Evolutionary conservation across 2,329 filamentous ascomycete species (phyloP).

Genomic region (Apiospora hydei): DNA sequence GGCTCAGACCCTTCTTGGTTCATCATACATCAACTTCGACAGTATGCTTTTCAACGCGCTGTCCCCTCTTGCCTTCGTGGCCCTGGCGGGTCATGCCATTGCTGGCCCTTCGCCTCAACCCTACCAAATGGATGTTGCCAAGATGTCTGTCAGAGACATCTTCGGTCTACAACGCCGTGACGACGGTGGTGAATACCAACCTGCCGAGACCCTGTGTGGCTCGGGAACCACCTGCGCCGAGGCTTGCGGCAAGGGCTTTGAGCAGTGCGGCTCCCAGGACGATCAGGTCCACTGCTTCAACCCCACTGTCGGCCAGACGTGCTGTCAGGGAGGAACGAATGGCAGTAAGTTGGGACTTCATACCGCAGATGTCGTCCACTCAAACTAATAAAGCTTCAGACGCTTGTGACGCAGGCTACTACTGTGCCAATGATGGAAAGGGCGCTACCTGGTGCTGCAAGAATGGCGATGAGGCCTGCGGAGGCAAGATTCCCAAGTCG

Average conservation of each 20-base stretch:
- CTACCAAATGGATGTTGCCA: constrained; percentile 37
- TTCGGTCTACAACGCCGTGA: constrained; percentile 37
- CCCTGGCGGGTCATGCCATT: constrained; percentile 35
- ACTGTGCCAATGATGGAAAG: constrained; percentile 63
- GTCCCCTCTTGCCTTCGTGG: constrained; percentile 35
- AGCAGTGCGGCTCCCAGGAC: constrained; percentile 47
- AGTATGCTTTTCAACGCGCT: constrained; percentile 35
- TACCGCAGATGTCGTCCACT: constrained; percentile 28
- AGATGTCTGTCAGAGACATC: constrained; percentile 38
- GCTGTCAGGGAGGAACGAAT: constrained; percentile 58
- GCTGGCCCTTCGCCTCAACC: constrained; percentile 36
- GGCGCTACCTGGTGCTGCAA: constrained; percentile 66
- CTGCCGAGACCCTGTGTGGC: constrained; percentile 39
- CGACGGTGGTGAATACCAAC: constrained; percentile 38
- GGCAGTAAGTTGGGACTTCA: constrained; percentile 54
- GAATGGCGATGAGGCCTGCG: constrained; percentile 60
- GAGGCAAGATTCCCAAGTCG: constrained; percentile 56
- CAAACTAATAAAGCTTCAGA: constrained; percentile 47
- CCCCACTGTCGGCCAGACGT: constrained; percentile 56
- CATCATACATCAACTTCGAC: constrained; percentile 1
- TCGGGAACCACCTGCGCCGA: constrained; percentile 41
- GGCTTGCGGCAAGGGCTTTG: constrained; percentile 44
- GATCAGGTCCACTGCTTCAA: constrained; percentile 65
- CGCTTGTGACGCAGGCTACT: constrained; percentile 67
- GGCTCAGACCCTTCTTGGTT: neutral